A percentile compares a stretch with the other conserved stretches of the same genome.
Conservation (phyloP, 208 protist species). For the Leishmania turanica region DNA sequence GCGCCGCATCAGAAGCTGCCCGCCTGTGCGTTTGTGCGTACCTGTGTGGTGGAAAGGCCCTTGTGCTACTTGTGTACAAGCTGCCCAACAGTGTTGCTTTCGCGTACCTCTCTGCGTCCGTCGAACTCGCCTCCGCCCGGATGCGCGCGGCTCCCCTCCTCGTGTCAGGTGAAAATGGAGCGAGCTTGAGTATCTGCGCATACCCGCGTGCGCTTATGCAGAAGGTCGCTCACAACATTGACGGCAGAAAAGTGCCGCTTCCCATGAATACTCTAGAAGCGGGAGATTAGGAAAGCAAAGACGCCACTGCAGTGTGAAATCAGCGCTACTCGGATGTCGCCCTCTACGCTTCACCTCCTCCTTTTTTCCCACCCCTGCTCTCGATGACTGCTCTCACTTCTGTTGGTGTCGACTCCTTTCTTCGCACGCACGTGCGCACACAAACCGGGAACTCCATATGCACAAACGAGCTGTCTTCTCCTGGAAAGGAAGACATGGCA, state of each 20-base stretch:
- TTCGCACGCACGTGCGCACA: background rate
- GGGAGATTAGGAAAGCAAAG: background rate
- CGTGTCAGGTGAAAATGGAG: background rate
- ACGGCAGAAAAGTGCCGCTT: background rate
- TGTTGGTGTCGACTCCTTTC: background rate
- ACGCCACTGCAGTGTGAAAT: background rate
- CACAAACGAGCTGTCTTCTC: too few species aligned
- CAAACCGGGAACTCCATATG: background rate
- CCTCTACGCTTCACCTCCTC: background rate
- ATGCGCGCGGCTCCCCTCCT: background rate
- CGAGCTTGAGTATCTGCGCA: background rate
- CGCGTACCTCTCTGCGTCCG: background rate
- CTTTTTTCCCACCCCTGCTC: background rate
- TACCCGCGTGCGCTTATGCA: background rate
- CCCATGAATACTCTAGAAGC: background rate
- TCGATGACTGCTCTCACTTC: background rate
- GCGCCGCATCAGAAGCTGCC: background rate
- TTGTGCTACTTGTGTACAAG: slow-evolving; percentile 1
- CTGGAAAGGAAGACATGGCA: slow-evolving; percentile 20
- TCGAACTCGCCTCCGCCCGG: background rate
- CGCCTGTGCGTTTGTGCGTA: background rate
- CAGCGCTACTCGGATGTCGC: background rate
- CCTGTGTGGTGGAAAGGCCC: background rate
- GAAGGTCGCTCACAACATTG: background rate
- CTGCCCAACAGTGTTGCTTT: background rate